These are phyloP conservation scores for Pleurotus pulmonarius DNA, from an alignment of 768 basidiomycete genomes.

Conservation along the genomic window DNA sequence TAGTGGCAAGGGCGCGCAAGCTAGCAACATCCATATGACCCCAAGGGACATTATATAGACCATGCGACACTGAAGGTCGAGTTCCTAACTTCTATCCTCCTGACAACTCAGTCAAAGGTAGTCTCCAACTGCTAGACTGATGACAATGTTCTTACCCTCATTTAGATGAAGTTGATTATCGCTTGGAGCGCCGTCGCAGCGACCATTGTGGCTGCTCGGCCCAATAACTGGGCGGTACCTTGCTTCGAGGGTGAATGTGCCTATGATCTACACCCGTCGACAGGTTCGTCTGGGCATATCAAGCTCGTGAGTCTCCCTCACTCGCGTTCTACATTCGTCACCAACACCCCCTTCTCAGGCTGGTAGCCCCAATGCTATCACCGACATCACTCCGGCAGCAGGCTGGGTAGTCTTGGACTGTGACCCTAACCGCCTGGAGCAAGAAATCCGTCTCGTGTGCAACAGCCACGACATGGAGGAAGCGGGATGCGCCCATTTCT, in stretches of 20 bases:
- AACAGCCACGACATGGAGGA: conserved; percentile 9
- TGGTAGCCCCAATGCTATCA: conserved; percentile 9
- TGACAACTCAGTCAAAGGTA: no score
- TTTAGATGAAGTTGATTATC: background rate
- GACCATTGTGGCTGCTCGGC: background rate
- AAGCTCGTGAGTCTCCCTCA: conserved; percentile 8
- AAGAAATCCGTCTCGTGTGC: conserved; percentile 15
- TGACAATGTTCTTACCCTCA: background rate
- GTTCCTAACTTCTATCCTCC: no score
- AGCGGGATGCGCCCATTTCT: conserved; percentile 36
- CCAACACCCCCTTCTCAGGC: conserved; percentile 3
- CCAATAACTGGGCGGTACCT: background rate
- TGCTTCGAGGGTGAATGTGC: conserved; percentile 11
- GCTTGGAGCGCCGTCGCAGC: background rate
- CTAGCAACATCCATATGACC: no score
- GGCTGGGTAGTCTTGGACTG: conserved; percentile 14
- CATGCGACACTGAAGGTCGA: no score
- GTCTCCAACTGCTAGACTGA: no score
- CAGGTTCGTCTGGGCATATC: background rate
- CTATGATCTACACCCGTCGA: conserved; percentile 9
- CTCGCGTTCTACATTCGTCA: background rate
- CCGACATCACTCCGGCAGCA: conserved; percentile 13
- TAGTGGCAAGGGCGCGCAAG: no score
- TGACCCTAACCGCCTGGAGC: conserved; percentile 6
- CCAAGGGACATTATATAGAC: no score